Evolutionary conservation across 1,284 basidiomycete genomes (phyloP).

Genomic region (Earliella scabrosa): DNA sequence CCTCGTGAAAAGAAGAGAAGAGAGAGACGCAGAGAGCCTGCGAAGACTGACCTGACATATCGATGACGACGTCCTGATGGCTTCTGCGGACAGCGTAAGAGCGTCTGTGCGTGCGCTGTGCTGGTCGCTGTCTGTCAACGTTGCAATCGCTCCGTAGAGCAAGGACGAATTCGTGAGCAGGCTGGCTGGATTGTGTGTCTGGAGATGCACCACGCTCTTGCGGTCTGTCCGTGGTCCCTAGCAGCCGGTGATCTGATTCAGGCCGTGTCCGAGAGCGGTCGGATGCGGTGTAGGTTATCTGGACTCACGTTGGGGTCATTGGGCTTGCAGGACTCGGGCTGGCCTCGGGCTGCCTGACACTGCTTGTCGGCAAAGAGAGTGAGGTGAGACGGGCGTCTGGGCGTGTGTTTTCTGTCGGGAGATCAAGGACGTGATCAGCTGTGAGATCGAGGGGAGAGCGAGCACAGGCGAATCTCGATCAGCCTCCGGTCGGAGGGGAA

Average conservation of each 20-base stretch:
- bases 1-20: conserved; percentile 7
- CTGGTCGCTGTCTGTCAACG: conserved; percentile 12
- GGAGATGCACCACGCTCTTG: not conserved
- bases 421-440: not conserved
- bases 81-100: not conserved
- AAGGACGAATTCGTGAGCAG: conserved; percentile 14
- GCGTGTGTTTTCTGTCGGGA: conserved; percentile 11
- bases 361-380: conserved; percentile 10
- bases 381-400: conserved; percentile 9
- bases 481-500: conserved; percentile 3
- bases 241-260: not conserved
- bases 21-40: not conserved
- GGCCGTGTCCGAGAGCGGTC: not conserved
- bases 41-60: conserved; percentile 3
- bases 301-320: not conserved
- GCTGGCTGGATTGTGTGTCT: not conserved
- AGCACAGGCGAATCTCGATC: conserved; percentile 5
- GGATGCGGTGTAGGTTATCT: not conserved
- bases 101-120: not conserved
- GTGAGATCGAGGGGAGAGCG: not conserved
- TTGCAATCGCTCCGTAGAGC: conserved; percentile 12
- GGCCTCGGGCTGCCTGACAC: not conserved
- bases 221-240: not conserved
- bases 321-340: not conserved
- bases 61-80: conserved; percentile 21